Conservation (phyloP, 1,284 basidiomycete species). For the Macrocybe sp. region DNA sequence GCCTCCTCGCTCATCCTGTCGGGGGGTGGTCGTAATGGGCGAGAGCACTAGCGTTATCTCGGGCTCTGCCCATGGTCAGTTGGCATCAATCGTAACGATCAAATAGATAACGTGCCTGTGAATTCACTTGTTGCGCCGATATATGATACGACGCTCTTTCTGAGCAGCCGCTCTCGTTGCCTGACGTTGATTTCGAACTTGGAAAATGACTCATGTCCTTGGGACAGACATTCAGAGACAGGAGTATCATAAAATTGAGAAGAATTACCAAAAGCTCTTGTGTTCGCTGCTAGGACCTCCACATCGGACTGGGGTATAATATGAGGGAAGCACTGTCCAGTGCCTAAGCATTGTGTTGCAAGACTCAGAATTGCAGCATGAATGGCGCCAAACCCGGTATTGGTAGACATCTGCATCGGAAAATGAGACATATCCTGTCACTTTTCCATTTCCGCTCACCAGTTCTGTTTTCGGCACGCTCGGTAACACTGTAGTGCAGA, state of each 20-base stretch:
- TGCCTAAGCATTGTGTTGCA: conserved; percentile 72
- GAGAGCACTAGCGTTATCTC: conserved; percentile 66
- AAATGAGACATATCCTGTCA: conserved; percentile 5
- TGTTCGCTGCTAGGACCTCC: conserved; percentile 56
- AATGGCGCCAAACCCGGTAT: conserved; percentile 77
- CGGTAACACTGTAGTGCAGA: conserved; percentile 65
- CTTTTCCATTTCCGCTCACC: conserved; percentile 37
- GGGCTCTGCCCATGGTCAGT: conserved; percentile 37
- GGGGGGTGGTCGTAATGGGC: conserved; percentile 45
- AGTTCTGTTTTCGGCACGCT: conserved; percentile 73
- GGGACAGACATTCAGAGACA: conserved; percentile 8
- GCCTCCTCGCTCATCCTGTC: conserved; percentile 27
- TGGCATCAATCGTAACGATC: background rate
- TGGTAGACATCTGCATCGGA: conserved; percentile 44
- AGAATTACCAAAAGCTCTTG: conserved; percentile 48
- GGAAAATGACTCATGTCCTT: conserved; percentile 47
- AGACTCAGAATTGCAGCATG: conserved; percentile 79
- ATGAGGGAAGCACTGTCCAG: conserved; percentile 51
- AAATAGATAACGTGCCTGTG: conserved; percentile 37
- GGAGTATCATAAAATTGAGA: background rate
- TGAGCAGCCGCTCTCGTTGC: conserved; percentile 48
- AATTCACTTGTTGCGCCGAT: conserved; percentile 67
- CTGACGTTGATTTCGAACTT: conserved; percentile 55
- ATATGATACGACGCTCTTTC: conserved; percentile 59
- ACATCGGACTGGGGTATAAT: conserved; percentile 68